Conservation (phyloP, 805 yeast genomes). For the Wickerhamiella brachini region DNA sequence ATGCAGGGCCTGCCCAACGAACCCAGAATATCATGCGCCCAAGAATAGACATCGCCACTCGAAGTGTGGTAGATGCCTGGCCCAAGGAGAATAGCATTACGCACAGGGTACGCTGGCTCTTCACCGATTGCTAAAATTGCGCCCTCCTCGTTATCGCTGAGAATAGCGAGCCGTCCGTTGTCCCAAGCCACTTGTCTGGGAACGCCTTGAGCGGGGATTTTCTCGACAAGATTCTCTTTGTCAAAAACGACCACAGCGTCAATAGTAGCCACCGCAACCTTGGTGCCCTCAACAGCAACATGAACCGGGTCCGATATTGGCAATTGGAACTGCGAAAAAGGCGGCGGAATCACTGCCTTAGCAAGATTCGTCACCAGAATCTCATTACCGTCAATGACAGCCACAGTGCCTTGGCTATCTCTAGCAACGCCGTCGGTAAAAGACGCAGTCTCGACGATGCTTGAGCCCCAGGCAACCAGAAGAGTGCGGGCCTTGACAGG, state of each 20-base stretch:
- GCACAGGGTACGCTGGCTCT: neutral
- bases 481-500: conserved; percentile 75
- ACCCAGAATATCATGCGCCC: neutral
- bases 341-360: conserved; percentile 89
- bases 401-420: conserved; percentile 59
- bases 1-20: conserved; percentile 56
- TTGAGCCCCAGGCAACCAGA: conserved; percentile 29
- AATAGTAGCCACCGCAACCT: conserved; percentile 42
- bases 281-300: conserved; percentile 49
- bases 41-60: conserved; percentile 5
- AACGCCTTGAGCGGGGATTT: neutral
- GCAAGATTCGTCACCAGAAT: conserved; percentile 70
- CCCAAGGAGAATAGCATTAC: neutral
- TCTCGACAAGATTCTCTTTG: conserved; percentile 28
- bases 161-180: neutral
- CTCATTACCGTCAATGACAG: conserved; percentile 66
- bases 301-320: conserved; percentile 44
- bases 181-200: neutral
- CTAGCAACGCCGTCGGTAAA: conserved; percentile 46
- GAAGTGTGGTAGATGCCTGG: conserved; percentile 3
- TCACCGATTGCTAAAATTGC: neutral
- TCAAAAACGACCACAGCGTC: conserved; percentile 1
- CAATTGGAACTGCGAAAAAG: conserved; percentile 59
- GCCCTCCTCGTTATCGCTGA: neutral
- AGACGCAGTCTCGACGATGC: conserved; percentile 32